phyloP scores from a whole-genome alignment of 176 grass and related monocot species.

The Bolboschoenus planiculmis region DNA sequence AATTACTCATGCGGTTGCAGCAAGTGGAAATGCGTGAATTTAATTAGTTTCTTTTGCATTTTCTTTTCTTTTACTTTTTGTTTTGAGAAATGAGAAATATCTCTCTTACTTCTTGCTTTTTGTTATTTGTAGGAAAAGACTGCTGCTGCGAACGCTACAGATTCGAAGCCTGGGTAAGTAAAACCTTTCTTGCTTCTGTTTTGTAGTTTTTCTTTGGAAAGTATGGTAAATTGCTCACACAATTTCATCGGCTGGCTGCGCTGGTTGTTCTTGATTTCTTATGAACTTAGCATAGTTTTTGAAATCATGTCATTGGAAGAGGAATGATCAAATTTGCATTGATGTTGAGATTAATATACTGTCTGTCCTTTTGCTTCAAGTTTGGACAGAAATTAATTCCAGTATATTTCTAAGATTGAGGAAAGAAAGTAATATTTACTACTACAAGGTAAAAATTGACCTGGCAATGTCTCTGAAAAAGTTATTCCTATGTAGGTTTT shows the following conservation, averaged over 20 bases:
- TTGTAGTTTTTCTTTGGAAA: background rate
- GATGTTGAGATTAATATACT: background rate
- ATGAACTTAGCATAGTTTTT: background rate
- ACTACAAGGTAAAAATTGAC: background rate
- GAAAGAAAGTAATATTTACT: background rate
- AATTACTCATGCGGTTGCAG: slow-evolving; percentile 34
- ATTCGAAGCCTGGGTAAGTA: slow-evolving; percentile 18
- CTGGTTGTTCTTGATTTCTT: background rate
- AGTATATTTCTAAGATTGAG: background rate
- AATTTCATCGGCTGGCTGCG: background rate
- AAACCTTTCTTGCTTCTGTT: background rate
- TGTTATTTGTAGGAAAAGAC: slow-evolving; percentile 13
- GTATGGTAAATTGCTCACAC: background rate
- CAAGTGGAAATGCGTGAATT: background rate
- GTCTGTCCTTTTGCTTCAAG: background rate
- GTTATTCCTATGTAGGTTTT: background rate
- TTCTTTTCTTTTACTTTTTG: background rate
- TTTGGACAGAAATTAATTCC: background rate
- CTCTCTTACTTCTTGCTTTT: background rate
- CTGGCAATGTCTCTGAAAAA: background rate
- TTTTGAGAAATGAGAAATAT: background rate
- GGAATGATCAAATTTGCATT: background rate
- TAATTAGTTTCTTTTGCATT: background rate
- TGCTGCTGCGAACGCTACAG: slow-evolving; percentile 1
- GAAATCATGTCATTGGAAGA: background rate